Base-by-base conservation (phyloP, 1,139 yeast species). In the Candida labiduridarum region DNA sequence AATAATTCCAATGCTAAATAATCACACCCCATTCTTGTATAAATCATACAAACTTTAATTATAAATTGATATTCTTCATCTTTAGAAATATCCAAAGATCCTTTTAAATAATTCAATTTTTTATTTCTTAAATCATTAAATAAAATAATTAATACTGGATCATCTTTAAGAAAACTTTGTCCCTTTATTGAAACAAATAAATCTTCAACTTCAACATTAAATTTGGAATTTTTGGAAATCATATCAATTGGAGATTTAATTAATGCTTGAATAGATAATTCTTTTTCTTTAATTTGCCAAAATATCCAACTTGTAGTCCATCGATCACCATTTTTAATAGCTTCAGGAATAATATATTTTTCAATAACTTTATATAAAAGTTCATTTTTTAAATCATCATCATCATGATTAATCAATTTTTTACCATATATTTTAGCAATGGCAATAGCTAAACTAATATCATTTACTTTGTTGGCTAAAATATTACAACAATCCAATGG, bases 11-110 rank as follows among this genome's bases (percentile, higher is more conserved):
- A 63, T 0, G 92, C 85, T 44, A 92, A 66, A 55, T 84, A 80
- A 59, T 92, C 96, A 69, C 98, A 92, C 0, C 98, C 98, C 96
- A 92, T 90, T 52, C 96, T 75, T 12, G 83, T 75, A 60, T 90
- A 89, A 51, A 89, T 87, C 43, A 79, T 71, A 11, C 88, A 79
- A 7, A 86, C 85, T 56, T 83, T 82, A 19, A 81, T 63, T 11
- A 91, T 78, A 60, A 85, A 83, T 12, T 77, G 73, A 50, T 79
- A 82, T 60, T 92, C 97, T 45, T 73, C 70, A 2, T 62, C 59
- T 3, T 76, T 69, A 25, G 76, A 71, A n/a, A 84, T 66, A 29
- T 68, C 71, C 29, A 74, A 54, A 0, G 83, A 77, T 8, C 87
- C 86, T 48, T 72, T 61, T 41, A 76, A 70, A 55, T 83, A 79